phyloP scores from a whole-genome alignment of 306 rosid species.

The Pterocarpus macrocarpus region DNA sequence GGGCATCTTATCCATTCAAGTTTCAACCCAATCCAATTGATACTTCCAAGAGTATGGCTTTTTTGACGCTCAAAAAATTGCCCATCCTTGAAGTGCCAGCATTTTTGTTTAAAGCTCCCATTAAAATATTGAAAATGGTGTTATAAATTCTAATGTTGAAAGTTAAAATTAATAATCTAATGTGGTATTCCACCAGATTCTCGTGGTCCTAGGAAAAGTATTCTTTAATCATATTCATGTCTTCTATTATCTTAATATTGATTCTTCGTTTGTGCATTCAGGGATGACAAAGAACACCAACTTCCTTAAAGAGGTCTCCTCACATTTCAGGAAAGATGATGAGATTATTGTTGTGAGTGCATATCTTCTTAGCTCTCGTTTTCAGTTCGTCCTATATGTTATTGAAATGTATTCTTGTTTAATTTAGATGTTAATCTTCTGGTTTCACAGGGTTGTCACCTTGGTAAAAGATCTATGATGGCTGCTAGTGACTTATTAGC shows the following conservation, averaged over 20 bases:
- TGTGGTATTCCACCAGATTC: background rate
- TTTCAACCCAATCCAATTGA: no score
- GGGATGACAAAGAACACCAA: conserved; percentile 80
- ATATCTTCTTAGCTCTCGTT: background rate
- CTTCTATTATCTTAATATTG: background rate
- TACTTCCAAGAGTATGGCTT: no score
- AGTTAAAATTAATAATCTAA: background rate
- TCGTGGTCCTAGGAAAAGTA: background rate
- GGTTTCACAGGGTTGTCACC: conserved; percentile 73
- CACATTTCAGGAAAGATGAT: conserved; percentile 72
- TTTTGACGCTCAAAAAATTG: no score
- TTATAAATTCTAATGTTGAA: no score
- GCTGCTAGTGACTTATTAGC: conserved; percentile 83
- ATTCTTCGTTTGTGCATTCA: conserved; percentile 41
- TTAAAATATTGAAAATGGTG: background rate
- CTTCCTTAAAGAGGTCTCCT: conserved; percentile 65
- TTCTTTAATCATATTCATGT: background rate
- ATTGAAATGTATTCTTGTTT: background rate
- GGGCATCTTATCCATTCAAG: no score
- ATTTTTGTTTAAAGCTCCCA: no score
- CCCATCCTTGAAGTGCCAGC: no score
- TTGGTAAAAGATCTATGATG: conserved; percentile 83
- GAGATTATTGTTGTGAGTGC: conserved; percentile 86
- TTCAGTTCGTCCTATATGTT: background rate
- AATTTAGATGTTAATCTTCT: conserved; percentile 6